Evolutionary conservation across 1,284 basidiomycete genomes (phyloP), one percentile per base, ranked within the genome.

Genomic region (Tilletia setariae): DNA sequence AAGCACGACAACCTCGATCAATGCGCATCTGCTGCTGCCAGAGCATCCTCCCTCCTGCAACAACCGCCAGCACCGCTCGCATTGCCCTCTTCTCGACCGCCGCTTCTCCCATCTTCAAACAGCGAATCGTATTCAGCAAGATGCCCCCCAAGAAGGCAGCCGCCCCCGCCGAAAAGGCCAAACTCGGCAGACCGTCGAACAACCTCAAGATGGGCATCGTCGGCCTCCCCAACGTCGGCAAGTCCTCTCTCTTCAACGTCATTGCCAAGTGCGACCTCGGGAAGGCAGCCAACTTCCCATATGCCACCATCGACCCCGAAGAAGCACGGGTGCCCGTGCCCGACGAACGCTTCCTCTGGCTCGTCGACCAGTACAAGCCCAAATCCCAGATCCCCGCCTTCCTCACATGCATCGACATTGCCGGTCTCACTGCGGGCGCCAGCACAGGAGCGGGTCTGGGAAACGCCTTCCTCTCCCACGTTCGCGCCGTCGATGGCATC

Each of bases 371-470:
- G 23, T 98, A 98, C 87, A 97, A 98, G 84, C 95, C 96, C 21
- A 87, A 86, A 35, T 90, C 89, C 25, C 89, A 90, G 76, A 88
- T 98, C 49, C 94, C 96, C 9, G 95, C 96, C 13, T 94, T 94
- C 85, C 86, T 98, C 71, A 98, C 96, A 25, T 96, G 93, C 83
- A 96, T 98, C 83, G 96, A 99, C 85, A 99, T 99, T 81, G 96
- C 96, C 75, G 96, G 96, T 84, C 86, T 99, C 65, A 98, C 95
- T 47, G 77, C 93, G 87, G 93, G 96, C 76, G 96, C 96, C 1
- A 97, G 94, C 15, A 98, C 95, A 46, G 96, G 96, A 81, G 96
- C 93, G 67, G 96, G 96, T 84, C 89, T 99, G 63, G 96, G 96
- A 62, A 99, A 99, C 83, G 90, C 93, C 53, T 99, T 99, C 87